phyloP scores from a whole-genome alignment of 768 basidiomycete species.

The Xanthoconium stramineum region DNA sequence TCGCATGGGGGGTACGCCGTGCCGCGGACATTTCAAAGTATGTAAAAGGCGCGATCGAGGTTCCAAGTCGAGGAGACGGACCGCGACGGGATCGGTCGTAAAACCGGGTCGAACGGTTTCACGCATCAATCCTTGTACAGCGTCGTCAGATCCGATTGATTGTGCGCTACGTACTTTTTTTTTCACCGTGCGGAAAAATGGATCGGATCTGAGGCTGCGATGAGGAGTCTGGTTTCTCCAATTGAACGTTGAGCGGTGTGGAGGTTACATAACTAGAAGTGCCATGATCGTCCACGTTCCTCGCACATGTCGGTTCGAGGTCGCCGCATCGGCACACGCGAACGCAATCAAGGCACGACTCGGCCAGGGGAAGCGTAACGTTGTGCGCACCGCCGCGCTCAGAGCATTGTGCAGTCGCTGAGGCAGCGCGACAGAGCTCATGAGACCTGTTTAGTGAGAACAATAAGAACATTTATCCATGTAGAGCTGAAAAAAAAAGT shows the following conservation, averaged over 20 bases:
- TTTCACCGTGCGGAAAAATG: constrained; percentile 2
- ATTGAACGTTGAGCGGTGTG: neutral
- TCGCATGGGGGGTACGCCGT: neutral
- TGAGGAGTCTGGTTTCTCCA: constrained; percentile 10
- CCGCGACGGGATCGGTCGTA: constrained; percentile 21
- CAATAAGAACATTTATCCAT: constrained; percentile 1
- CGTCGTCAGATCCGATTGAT: constrained; percentile 19
- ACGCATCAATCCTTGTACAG: neutral
- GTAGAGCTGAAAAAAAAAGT: neutral
- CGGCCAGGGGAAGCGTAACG: neutral
- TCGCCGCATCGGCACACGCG: constrained; percentile 27
- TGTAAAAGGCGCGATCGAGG: no score
- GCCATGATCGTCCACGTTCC: constrained; percentile 9
- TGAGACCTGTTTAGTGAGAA: neutral
- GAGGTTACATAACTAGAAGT: constrained; percentile 15
- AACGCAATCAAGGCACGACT: neutral
- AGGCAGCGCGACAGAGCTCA: neutral
- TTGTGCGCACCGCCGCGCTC: no score
- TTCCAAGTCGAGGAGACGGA: no score
- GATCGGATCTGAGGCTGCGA: constrained; percentile 11
- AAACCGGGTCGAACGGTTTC: neutral
- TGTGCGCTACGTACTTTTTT: constrained; percentile 1
- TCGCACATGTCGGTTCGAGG: constrained; percentile 7
- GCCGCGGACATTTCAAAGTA: constrained; percentile 9
- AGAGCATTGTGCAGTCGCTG: neutral